Evolutionary conservation across 1,139 yeast genomes (phyloP).

Genomic region (Candida buenavistaensis): DNA sequence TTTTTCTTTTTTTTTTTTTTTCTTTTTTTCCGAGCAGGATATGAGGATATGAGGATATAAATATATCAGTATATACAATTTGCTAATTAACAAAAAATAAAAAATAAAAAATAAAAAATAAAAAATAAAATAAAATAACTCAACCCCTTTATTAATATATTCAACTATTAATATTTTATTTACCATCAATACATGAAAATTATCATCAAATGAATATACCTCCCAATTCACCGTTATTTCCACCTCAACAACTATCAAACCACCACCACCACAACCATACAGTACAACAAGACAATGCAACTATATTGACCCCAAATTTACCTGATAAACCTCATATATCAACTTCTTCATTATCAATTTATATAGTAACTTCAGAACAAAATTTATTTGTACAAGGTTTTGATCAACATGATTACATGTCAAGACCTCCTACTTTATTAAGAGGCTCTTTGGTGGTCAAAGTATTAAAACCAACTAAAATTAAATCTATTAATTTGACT

Average conservation of each 20-base stretch:
- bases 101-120: no score
- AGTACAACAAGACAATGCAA: conserved; percentile 20
- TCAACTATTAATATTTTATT: no score
- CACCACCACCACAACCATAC: conserved; percentile 27
- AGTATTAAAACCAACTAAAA: conserved; percentile 70
- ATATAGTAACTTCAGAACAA: conserved; percentile 74
- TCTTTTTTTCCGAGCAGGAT: no score
- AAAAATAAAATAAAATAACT: no score
- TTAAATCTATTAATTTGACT: conserved; percentile 64
- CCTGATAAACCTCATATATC: conserved; percentile 51
- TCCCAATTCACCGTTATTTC: conserved; percentile 16
- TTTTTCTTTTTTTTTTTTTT: no score
- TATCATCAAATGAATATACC: conserved; percentile 8
- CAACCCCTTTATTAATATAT: no score
- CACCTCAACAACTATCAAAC: conserved; percentile 14
- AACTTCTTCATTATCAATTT: conserved; percentile 50
- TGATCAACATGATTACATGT: conserved; percentile 59
- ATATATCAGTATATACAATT: no score
- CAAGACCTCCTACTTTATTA: conserved; percentile 77
- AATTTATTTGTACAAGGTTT: conserved; percentile 82
- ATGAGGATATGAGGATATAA: no score
- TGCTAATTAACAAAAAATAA: no score
- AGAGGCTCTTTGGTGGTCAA: conserved; percentile 80
- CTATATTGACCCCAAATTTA: conserved; percentile 35
- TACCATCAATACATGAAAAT: no score